A percentile compares a stretch with the other conserved stretches of the same genome.
Evolutionary conservation across 2,329 filamentous ascomycete genomes (phyloP).

Genomic region (Ophiobolus disseminans): DNA sequence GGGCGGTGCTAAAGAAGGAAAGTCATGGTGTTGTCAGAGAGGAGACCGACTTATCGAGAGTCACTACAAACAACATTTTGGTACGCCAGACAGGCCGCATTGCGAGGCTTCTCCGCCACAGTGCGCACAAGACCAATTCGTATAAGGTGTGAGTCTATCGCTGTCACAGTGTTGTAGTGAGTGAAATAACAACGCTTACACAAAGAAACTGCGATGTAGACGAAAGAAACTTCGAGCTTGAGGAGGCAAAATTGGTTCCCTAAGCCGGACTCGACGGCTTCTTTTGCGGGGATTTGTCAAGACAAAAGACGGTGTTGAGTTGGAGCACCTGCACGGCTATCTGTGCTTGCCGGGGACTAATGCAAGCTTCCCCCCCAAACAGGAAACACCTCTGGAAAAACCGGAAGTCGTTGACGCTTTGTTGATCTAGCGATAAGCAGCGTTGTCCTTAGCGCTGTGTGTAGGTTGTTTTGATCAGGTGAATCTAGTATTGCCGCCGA

Average conservation of each 20-base stretch:
- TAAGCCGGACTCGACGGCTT: background rate
- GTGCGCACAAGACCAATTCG: too few species aligned
- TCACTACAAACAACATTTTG: too few species aligned
- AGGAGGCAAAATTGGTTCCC: background rate
- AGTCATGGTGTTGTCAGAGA: too few species aligned
- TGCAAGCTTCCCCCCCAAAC: constrained; percentile 7
- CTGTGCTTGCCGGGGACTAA: constrained; percentile 4
- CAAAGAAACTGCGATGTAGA: too few species aligned
- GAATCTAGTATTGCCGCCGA: background rate
- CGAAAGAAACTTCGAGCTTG: too few species aligned
- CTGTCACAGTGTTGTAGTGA: too few species aligned
- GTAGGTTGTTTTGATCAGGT: background rate
- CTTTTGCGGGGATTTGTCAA: background rate
- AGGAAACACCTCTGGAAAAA: constrained; percentile 12
- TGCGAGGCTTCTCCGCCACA: too few species aligned
- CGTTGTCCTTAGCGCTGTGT: constrained; percentile 5
- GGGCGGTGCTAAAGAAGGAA: too few species aligned
- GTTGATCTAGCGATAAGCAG: constrained; percentile 18
- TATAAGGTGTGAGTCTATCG: too few species aligned
- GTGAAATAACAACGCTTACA: too few species aligned
- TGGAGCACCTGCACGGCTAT: background rate
- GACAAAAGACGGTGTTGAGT: constrained; percentile 7
- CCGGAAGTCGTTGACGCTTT: constrained; percentile 17
- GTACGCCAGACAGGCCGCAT: too few species aligned
- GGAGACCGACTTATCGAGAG: too few species aligned